Evolutionary conservation across 2,329 filamentous ascomycete genomes (phyloP).

Genomic region (Capronia epimyces): DNA sequence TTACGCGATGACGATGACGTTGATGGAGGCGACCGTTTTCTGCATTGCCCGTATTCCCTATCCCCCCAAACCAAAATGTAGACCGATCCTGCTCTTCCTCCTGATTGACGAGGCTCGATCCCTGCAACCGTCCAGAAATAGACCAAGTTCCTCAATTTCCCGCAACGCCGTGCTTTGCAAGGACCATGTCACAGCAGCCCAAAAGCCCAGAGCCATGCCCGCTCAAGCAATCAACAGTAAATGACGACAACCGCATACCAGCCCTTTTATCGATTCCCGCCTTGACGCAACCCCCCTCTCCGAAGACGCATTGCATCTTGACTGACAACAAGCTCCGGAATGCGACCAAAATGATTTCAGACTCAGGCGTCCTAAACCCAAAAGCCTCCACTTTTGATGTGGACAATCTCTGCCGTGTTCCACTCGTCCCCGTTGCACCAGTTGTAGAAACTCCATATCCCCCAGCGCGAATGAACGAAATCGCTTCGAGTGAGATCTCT

Average conservation of each 20-base stretch:
- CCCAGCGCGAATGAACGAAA: slow-evolving; percentile 11
- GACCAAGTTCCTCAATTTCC: not conserved
- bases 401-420: slow-evolving; percentile 7
- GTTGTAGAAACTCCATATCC: slow-evolving; percentile 6
- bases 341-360: slow-evolving; percentile 4
- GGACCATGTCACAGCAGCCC: slow-evolving; percentile 16
- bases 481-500: slow-evolving; percentile 5
- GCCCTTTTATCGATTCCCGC: slow-evolving; percentile 1
- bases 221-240: slow-evolving; percentile 10
- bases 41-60: not conserved
- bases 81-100: not conserved
- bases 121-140: not conserved
- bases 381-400: slow-evolving; percentile 11
- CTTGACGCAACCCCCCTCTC: not conserved
- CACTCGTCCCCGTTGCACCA: slow-evolving; percentile 7
- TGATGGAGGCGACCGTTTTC: not conserved
- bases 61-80: not conserved
- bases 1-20: slow-evolving; percentile 5
- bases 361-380: not conserved
- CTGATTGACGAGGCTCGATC: not conserved
- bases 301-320: not conserved
- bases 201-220: slow-evolving; percentile 13
- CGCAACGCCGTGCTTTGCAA: slow-evolving; percentile 18
- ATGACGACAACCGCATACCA: not conserved
- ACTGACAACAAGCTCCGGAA: not conserved